A percentile compares a stretch with the other conserved stretches of the same genome.
Conservation (phyloP, 2,329 filamentous ascomycete species). For the Rasamsonia emersonii region DNA sequence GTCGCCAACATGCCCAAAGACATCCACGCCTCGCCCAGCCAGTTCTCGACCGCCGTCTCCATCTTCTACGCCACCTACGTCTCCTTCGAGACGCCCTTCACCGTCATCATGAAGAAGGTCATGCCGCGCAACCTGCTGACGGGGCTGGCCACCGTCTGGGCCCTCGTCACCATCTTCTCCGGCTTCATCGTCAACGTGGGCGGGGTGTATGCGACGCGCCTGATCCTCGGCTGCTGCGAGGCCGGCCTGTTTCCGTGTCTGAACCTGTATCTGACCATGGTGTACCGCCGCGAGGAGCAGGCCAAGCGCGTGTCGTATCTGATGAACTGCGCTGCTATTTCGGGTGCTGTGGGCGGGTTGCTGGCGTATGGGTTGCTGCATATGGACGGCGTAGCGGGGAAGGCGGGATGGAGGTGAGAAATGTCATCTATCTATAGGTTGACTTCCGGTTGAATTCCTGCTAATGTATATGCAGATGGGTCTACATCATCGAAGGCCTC, state of each 20-base stretch:
- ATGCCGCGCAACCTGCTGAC: constrained; percentile 35
- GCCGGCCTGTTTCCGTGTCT: constrained; percentile 33
- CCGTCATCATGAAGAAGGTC: constrained; percentile 41
- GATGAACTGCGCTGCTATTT: constrained; percentile 31
- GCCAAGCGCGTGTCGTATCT: constrained; percentile 34
- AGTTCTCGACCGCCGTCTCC: constrained; percentile 42
- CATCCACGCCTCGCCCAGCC: constrained; percentile 31
- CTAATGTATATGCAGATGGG: constrained; percentile 24
- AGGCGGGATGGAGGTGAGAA: constrained; percentile 40
- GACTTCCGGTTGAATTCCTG: background rate
- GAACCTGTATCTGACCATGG: constrained; percentile 33
- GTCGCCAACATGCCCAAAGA: constrained; percentile 40
- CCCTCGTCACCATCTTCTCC: constrained; percentile 40
- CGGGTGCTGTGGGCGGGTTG: constrained; percentile 33
- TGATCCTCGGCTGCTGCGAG: constrained; percentile 31
- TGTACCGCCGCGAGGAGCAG: constrained; percentile 33
- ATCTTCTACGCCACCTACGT: constrained; percentile 48
- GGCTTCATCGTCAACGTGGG: constrained; percentile 39
- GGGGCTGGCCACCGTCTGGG: constrained; percentile 38
- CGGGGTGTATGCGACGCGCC: constrained; percentile 31
- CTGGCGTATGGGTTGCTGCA: constrained; percentile 30
- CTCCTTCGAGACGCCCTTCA: constrained; percentile 40
- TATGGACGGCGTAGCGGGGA: constrained; percentile 40
- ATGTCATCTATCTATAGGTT: background rate
- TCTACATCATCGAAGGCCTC: constrained; percentile 45